phyloP scores from a whole-genome alignment of 352 stramenopile genomes.

The Globisporangium alternatum region DNA sequence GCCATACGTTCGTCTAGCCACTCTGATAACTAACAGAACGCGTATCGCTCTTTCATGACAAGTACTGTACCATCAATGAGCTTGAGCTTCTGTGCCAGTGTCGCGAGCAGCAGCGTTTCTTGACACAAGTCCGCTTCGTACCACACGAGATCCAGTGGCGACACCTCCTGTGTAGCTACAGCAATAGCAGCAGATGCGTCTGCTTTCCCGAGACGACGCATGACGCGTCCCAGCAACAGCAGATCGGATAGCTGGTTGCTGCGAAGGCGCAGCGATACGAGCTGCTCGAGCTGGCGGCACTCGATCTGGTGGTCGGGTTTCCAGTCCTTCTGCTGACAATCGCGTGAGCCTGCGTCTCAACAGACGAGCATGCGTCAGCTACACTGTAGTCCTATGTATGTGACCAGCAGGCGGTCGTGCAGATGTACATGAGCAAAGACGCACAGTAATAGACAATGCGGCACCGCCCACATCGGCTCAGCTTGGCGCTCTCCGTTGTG shows the following conservation, averaged over 20 bases:
- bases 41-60: background rate
- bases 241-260: constrained; percentile 45
- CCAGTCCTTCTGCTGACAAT: constrained; percentile 68
- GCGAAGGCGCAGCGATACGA: constrained; percentile 33
- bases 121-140: constrained; percentile 47
- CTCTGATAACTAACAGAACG: background rate
- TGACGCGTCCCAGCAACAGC: constrained; percentile 51
- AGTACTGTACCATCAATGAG: constrained; percentile 31
- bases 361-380: no score
- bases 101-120: constrained; percentile 46
- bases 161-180: background rate
- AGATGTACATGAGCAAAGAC: constrained; percentile 11
- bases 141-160: constrained; percentile 47
- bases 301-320: constrained; percentile 56
- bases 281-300: constrained; percentile 43
- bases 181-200: background rate
- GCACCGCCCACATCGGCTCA: constrained; percentile 63
- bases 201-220: constrained; percentile 22
- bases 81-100: constrained; percentile 48
- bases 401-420: no score
- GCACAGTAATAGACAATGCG: constrained; percentile 60
- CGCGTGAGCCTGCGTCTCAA: constrained; percentile 39
- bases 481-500: constrained; percentile 13
- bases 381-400: no score
- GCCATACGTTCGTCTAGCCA: background rate